Percentiles rank a stretch among this genome's conserved stretches.
These are phyloP conservation scores for Phytophthora cactorum DNA, from an alignment of 352 stramenopile genomes.

Conservation along the genomic window DNA sequence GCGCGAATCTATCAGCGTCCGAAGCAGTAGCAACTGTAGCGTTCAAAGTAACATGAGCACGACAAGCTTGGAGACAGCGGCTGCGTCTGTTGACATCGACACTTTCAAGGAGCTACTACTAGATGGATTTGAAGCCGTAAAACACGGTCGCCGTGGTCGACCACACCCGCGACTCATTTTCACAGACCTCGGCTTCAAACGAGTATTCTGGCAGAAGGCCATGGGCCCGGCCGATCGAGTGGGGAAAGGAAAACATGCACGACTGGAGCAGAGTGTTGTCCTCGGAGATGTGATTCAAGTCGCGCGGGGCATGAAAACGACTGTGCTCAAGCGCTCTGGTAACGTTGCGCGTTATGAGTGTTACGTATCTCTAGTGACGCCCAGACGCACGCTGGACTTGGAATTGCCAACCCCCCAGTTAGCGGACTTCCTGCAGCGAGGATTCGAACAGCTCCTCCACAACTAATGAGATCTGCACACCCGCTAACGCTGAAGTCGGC, in stretches of 20 bases:
- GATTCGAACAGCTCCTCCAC: slow-evolving; percentile 64
- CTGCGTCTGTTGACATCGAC: slow-evolving; percentile 47
- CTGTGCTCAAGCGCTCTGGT: slow-evolving; percentile 78
- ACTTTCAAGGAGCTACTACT: slow-evolving; percentile 71
- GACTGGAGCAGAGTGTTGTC: slow-evolving; percentile 75
- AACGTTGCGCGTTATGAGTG: slow-evolving; percentile 70
- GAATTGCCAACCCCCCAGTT: slow-evolving; percentile 60
- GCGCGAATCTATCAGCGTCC: slow-evolving; percentile 15
- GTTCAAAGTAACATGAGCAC: slow-evolving; percentile 28
- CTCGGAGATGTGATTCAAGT: slow-evolving; percentile 74
- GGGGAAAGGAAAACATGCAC: slow-evolving; percentile 63
- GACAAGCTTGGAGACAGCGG: slow-evolving; percentile 31
- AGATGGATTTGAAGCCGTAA: slow-evolving; percentile 77
- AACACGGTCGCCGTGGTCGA: slow-evolving; percentile 71
- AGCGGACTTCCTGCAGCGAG: slow-evolving; percentile 61
- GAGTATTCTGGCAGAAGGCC: slow-evolving; percentile 84
- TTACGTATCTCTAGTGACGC: slow-evolving; percentile 76
- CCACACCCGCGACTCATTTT: slow-evolving; percentile 74
- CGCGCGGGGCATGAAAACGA: slow-evolving; percentile 79
- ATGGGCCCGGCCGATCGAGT: slow-evolving; percentile 43
- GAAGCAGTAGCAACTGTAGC: slow-evolving; percentile 34
- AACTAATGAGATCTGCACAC: slow-evolving; percentile 7
- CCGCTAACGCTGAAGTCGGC: too few species aligned
- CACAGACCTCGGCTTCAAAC: slow-evolving; percentile 77
- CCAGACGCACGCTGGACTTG: slow-evolving; percentile 75